Evolutionary conservation across 176 grass and related monocot genomes (phyloP), one percentile per base, ranked within the genome.

Genomic region (Oryza glaberrima): DNA sequence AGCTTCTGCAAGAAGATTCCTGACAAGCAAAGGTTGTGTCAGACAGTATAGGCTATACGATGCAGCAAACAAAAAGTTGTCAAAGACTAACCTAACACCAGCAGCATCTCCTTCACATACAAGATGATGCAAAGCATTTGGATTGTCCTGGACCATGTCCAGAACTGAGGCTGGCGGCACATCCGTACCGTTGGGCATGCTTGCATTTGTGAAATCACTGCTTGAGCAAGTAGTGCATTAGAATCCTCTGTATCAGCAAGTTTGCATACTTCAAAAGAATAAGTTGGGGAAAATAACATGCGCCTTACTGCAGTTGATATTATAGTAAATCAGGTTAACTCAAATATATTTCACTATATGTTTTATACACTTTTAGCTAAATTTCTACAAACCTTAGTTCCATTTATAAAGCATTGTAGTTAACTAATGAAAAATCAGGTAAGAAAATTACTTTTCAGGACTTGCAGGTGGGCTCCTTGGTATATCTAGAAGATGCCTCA

Each of bases 401-500:
- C 78, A 79, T 74, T 65, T 79, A 38, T 40, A 38, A 67, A 30
- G 58, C 63, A 72, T 79, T 40, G 71, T 7, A 32, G 70, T 75
- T 74, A 70, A 87, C 28, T 75, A 75, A 63, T 69, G 65, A 15
- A 80, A 74, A 83, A n/a, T 70, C 19, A 48, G 70, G 80, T 61
- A 19, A 82, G 84, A 38, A 81, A 76, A 82, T 87, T 95, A 98
- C 96, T 84, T 94, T 43, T 99, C 96, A 8, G 96, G 96, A 89
- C 90, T 99, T 67, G 91, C 86, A 82, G 94, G 91, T 69, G 93
- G 86, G 70, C 91, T 99, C 81, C 93, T 87, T 71, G 96, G 96
- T 89, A 99, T 88, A 80, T 99, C 96, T 85, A 92, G 91, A 67
- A 99, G 86, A 96, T 99, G 91, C 28, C 76, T 90, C 83, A 99